A percentile compares a stretch with the other conserved stretches of the same genome.
phyloP scores from a whole-genome alignment of 345 rosid genomes.

The Populus simonii region DNA sequence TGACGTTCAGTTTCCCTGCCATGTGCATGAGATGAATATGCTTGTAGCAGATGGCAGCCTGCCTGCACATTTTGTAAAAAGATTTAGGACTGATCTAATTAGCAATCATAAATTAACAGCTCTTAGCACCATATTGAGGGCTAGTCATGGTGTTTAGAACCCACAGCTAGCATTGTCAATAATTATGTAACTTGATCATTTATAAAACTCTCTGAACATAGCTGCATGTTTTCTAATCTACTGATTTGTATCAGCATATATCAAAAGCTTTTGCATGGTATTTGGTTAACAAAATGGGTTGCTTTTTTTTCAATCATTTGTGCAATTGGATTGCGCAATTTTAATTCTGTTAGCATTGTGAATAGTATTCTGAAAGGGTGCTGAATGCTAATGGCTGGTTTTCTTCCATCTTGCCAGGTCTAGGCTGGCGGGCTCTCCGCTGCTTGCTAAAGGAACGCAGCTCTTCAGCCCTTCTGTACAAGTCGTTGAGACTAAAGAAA shows the following conservation, averaged over 20 bases:
- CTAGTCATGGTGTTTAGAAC: background rate
- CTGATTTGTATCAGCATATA: too few species aligned
- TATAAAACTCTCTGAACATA: background rate
- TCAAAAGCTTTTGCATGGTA: too few species aligned
- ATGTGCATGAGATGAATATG: background rate
- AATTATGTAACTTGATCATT: conserved; percentile 5
- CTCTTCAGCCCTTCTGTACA: conserved; percentile 26
- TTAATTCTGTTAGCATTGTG: too few species aligned
- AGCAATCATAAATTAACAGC: too few species aligned
- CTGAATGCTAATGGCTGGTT: background rate
- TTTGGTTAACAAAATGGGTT: too few species aligned
- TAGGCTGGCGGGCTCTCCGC: conserved; percentile 92
- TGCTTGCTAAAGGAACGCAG: conserved; percentile 62
- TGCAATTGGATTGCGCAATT: too few species aligned
- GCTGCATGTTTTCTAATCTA: too few species aligned
- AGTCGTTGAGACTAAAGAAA: conserved; percentile 16
- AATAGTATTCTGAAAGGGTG: background rate
- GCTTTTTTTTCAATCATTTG: too few species aligned
- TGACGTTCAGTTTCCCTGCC: too few species aligned
- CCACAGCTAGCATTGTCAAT: conserved; percentile 5
- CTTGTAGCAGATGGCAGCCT: background rate
- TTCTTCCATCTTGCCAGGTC: conserved; percentile 44
- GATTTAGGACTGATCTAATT: background rate
- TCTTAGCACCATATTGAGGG: conserved; percentile 1
- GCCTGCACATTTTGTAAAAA: conserved; percentile 7